Evolutionary conservation across 1,284 basidiomycete genomes (phyloP), one percentile per base, ranked within the genome.

Genomic region (Tremellales sp.): DNA sequence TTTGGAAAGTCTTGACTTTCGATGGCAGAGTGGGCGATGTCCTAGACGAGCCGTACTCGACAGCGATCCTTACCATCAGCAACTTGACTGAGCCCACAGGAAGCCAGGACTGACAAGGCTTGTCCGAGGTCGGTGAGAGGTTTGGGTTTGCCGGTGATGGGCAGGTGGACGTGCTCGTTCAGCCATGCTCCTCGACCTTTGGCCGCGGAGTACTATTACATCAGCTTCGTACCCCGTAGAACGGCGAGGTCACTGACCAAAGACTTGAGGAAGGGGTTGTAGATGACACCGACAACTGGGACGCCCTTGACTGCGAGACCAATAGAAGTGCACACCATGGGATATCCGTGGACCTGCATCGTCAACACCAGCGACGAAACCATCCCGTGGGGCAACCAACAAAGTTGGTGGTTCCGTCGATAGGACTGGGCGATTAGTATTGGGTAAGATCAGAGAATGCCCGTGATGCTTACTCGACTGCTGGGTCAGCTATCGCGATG

Each of bases 241-340:
- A n/a, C n/a, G n/a, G n/a, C n/a, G n/a, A n/a, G n/a, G n/a, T n/a
- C n/a, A n/a, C 78, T 53, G 53, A 85, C 84, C 42, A 90, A 77
- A 55, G 87, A 82, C 62, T 90, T 82, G 49, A 93, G 79, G 79
- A 93, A 93, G 0, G 93, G 93, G 67, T 94, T 96, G 78, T 84
- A 93, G 57, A 93, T 84, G 43, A 94, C 89, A 0, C 91, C 94
- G 19, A 97, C 79, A 5, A 89, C 81, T 4, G 94, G 89, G 12
- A 80, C 78, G 55, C 83, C 83, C 55, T 85, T 79, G 73, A 88
- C 84, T 53, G 94, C 86, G 58, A 97, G 79, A 2, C 92, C 94
- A 50, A 98, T 83, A 17, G 90, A 94, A 64, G 94, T 87, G 72
- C 87, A 90, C 19, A 84, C 86, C 70, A 85, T 87, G 2, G 91